Conservation (phyloP, 306 rosid species). For the Geum urbanum region DNA sequence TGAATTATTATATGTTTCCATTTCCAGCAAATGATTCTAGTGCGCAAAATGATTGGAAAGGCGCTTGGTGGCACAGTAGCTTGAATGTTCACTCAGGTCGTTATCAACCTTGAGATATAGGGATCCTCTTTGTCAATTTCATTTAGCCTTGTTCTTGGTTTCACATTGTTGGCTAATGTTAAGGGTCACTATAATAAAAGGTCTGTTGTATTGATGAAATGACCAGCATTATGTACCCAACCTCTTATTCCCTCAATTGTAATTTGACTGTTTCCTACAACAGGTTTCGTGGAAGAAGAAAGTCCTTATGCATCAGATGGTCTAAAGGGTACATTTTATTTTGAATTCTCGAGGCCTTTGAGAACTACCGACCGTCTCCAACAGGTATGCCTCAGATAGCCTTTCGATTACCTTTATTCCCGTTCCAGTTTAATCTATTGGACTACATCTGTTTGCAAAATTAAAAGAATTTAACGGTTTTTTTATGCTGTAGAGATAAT, state of each 20-base stretch:
- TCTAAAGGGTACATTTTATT: conserved; percentile 69
- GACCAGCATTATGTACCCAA: neutral
- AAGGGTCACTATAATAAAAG: neutral
- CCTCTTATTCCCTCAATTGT: neutral
- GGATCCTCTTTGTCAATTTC: neutral
- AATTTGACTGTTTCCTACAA: conserved; percentile 4
- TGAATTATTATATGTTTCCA: conserved; percentile 21
- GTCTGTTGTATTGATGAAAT: neutral
- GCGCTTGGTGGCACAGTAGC: conserved; percentile 99
- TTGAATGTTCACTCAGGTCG: conserved; percentile 72
- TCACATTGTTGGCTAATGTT: neutral
- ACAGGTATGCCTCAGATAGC: conserved; percentile 52
- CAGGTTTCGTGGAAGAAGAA: conserved; percentile 80
- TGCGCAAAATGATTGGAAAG: conserved; percentile 91
- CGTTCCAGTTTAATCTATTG: neutral
- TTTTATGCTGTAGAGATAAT: neutral
- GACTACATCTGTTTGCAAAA: neutral
- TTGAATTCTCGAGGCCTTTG: conserved; percentile 91
- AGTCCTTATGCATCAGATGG: conserved; percentile 78
- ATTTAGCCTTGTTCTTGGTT: neutral
- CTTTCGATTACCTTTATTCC: too few species aligned
- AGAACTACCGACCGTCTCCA: conserved; percentile 94
- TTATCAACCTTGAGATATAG: conserved; percentile 10
- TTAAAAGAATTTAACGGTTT: neutral
- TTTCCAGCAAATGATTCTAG: conserved; percentile 76